Evolutionary conservation across 352 stramenopile genomes (phyloP), one percentile per base, ranked within the genome.

Genomic region (Globisporangium acanthophoron): DNA sequence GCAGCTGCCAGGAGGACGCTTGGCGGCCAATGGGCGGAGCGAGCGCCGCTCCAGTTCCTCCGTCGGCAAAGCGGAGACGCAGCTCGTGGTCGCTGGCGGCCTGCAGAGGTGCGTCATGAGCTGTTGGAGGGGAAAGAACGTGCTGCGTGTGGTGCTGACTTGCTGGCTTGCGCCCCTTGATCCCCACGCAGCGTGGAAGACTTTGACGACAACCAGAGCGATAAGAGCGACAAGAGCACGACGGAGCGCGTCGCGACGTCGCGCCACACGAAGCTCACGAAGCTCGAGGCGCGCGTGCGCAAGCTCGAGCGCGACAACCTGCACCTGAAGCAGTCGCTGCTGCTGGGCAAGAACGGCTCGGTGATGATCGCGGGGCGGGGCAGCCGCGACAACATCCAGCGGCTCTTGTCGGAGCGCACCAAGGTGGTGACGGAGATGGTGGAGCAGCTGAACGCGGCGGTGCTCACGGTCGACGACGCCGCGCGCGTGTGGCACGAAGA

Each of bases 391-490:
- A 75, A 66, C 53, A 69, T 72, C 18, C 72, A 88, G 62, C 65
- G 74, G 35, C 64, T 83, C 50, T 65, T 92, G 49, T 75, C 69
- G 3, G 76, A 88, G 51, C 77, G 81, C 44, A 92, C 76, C n/a
- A 83, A 81, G 35, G 69, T 92, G 18, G 81, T 92, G 54, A 85
- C 80, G 18, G 80, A 90, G 61, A 92, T 92, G 81, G 81, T 92
- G 31, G 78, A 88, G 56, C 77, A 82, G 52, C 69, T 92, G 4
- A 92, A 92, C 59, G 74, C 76, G 13, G 59, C 78, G 29, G 85
- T 82, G 56, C 54, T 92, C 48, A 88, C 78, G 67, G 66, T 92
- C 5, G 73, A 71, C 31, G 80, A 89, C 49, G 77, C 78, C 9
- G 72, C 78, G 12, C 76, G 77, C 21, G 80, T 92, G 51, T 92